Conservation (phyloP, 495 filamentous ascomycete species). For the Oleoguttula mirabilis region DNA sequence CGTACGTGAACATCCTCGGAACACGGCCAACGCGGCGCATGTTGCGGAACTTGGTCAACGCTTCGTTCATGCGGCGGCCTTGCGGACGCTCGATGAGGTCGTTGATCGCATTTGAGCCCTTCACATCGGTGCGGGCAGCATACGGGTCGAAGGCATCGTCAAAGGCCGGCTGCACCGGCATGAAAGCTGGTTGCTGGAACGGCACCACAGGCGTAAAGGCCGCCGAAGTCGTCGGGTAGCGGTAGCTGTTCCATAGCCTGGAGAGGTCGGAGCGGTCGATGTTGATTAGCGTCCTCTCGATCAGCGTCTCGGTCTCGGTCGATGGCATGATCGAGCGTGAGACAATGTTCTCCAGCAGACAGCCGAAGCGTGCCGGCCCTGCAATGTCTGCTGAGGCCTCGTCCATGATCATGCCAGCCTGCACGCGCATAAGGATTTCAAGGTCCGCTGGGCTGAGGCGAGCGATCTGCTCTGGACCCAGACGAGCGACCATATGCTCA, state of each 20-base stretch:
- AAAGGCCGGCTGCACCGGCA: slow-evolving; percentile 31
- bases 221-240: slow-evolving; percentile 30
- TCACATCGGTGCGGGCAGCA: slow-evolving; percentile 76
- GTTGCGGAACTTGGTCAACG: slow-evolving; percentile 71
- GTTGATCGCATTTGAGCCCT: slow-evolving; percentile 77
- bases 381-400: slow-evolving; percentile 39
- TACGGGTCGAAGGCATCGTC: slow-evolving; percentile 86
- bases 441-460: slow-evolving; percentile 46
- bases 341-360: slow-evolving; percentile 46
- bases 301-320: slow-evolving; percentile 37
- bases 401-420: slow-evolving; percentile 48
- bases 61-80: slow-evolving; percentile 61
- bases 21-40: slow-evolving; percentile 86
- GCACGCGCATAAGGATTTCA: slow-evolving; percentile 48
- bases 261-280: slow-evolving; percentile 46
- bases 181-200: slow-evolving; percentile 20
- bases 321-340: slow-evolving; percentile 39
- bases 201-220: slow-evolving; percentile 33
- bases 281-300: slow-evolving; percentile 47
- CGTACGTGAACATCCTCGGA: slow-evolving; percentile 89
- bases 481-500: slow-evolving; percentile 48
- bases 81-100: slow-evolving; percentile 69
- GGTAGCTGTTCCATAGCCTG: slow-evolving; percentile 45
- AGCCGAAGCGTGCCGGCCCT: slow-evolving; percentile 47
- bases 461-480: slow-evolving; percentile 47